These are phyloP conservation scores for Amanita pseudoporphyria DNA, from an alignment of 768 basidiomycete genomes.

Conservation along the genomic window DNA sequence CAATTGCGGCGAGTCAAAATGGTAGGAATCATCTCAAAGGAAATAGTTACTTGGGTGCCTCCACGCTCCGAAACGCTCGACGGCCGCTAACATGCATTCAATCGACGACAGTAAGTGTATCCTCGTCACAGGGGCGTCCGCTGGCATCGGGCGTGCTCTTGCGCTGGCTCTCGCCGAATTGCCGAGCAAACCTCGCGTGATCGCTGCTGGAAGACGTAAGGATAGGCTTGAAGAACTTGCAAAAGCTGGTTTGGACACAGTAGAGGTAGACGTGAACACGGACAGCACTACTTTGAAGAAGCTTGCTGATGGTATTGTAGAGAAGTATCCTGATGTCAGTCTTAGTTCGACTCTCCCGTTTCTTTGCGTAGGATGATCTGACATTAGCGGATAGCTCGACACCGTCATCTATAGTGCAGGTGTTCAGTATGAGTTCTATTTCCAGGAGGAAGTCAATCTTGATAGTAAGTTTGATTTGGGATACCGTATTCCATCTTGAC, in stretches of 20 bases:
- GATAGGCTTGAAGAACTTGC: constrained; percentile 43
- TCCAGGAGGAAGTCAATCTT: constrained; percentile 32
- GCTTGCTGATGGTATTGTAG: constrained; percentile 29
- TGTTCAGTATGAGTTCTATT: constrained; percentile 39
- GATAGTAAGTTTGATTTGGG: constrained; percentile 22
- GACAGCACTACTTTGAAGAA: constrained; percentile 28
- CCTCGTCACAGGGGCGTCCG: constrained; percentile 47
- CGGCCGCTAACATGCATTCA: constrained; percentile 17
- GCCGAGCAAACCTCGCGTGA: constrained; percentile 37
- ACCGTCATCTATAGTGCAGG: constrained; percentile 45
- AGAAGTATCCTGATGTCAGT: constrained; percentile 16
- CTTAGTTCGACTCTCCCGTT: background rate
- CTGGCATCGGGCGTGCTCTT: constrained; percentile 49
- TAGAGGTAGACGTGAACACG: constrained; percentile 34
- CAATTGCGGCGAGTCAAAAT: no score
- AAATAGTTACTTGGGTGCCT: no score
- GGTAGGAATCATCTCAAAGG: no score
- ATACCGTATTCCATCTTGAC: no score
- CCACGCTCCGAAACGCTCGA: no score
- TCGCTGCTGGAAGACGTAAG: constrained; percentile 41
- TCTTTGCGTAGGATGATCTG: background rate
- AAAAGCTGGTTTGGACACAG: constrained; percentile 28
- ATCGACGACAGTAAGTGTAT: constrained; percentile 41
- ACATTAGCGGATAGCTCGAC: constrained; percentile 35
- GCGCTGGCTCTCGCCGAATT: constrained; percentile 39